Conservation (phyloP, 306 rosid genomes). For the Fragaria nilgerrensis region DNA sequence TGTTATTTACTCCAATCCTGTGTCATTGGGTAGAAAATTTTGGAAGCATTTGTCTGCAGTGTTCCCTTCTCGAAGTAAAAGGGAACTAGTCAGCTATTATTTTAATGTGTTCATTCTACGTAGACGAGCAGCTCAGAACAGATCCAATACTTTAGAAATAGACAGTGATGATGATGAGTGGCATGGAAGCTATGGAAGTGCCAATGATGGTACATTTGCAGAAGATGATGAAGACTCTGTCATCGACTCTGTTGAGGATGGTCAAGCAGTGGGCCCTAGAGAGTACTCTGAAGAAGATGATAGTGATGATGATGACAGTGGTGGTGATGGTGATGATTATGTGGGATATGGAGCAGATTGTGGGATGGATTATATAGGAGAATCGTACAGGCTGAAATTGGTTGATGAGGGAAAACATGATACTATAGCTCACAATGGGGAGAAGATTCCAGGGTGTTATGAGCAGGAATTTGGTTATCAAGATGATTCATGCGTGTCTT, state of each 20-base stretch:
- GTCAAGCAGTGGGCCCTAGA: slow-evolving; percentile 10
- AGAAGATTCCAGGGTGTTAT: slow-evolving; percentile 22
- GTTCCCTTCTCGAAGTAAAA: slow-evolving; percentile 40
- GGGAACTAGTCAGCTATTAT: slow-evolving; percentile 49
- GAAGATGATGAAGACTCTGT: slow-evolving; percentile 55
- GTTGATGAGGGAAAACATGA: slow-evolving; percentile 23
- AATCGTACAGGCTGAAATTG: slow-evolving; percentile 14
- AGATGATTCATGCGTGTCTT: slow-evolving; percentile 48
- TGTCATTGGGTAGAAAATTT: slow-evolving; percentile 47
- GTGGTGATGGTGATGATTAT: slow-evolving; percentile 18
- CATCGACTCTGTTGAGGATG: slow-evolving; percentile 43
- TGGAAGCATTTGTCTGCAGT: slow-evolving; percentile 45
- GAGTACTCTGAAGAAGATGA: slow-evolving; percentile 40
- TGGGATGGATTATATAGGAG: slow-evolving; percentile 11
- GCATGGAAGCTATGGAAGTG: slow-evolving; percentile 28
- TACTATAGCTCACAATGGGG: slow-evolving; percentile 11
- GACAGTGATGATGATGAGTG: slow-evolving; percentile 70
- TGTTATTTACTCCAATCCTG: slow-evolving; percentile 47
- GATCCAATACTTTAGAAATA: slow-evolving; percentile 35
- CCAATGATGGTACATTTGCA: slow-evolving; percentile 21
- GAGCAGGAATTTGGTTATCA: slow-evolving; percentile 25
- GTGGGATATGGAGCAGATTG: slow-evolving; percentile 26
- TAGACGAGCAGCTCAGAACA: slow-evolving; percentile 51
- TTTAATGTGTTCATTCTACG: slow-evolving; percentile 57
- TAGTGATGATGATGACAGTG: slow-evolving; percentile 20